Conservation (phyloP, 371 early-diverging fungal species). For the Mucor racemosus region DNA sequence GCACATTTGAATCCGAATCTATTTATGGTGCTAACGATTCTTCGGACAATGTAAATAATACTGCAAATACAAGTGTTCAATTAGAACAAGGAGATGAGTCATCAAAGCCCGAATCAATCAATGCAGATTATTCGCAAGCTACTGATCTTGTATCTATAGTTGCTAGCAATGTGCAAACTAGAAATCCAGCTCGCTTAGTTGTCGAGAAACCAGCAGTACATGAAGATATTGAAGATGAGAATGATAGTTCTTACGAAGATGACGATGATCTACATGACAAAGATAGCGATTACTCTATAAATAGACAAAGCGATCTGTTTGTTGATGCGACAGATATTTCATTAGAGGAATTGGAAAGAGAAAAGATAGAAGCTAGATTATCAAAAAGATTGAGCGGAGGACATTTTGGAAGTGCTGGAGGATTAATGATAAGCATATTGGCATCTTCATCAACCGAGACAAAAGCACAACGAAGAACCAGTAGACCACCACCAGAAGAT, state of each 20-base stretch:
- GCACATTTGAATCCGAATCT: slow-evolving; percentile 35
- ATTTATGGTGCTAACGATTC: slow-evolving; percentile 5
- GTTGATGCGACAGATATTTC: slow-evolving; percentile 46
- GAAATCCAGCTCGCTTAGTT: slow-evolving; percentile 22
- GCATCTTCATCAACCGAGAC: slow-evolving; percentile 9
- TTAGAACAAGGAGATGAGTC: neutral
- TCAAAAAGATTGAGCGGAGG: slow-evolving; percentile 55
- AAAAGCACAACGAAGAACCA: slow-evolving; percentile 22
- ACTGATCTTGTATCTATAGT: slow-evolving; percentile 8
- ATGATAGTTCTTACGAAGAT: slow-evolving; percentile 22
- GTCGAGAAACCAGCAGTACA: neutral
- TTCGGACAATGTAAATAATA: neutral
- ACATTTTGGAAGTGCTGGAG: slow-evolving; percentile 57
- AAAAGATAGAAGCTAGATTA: slow-evolving; percentile 34
- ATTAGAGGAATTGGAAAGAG: slow-evolving; percentile 49
- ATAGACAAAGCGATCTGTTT: slow-evolving; percentile 41
- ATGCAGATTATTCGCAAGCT: neutral
- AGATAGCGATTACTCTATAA: slow-evolving; percentile 27
- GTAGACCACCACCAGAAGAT: slow-evolving; percentile 40
- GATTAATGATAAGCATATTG: slow-evolving; percentile 44
- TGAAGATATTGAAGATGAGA: slow-evolving; percentile 20
- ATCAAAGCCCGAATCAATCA: neutral
- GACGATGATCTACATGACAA: slow-evolving; percentile 15
- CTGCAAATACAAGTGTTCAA: neutral
- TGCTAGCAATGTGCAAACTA: slow-evolving; percentile 27